Evolutionary conservation across 305 asterid species (phyloP), one percentile per base, ranked within the genome.

Genomic region (Solanum hybrid): DNA sequence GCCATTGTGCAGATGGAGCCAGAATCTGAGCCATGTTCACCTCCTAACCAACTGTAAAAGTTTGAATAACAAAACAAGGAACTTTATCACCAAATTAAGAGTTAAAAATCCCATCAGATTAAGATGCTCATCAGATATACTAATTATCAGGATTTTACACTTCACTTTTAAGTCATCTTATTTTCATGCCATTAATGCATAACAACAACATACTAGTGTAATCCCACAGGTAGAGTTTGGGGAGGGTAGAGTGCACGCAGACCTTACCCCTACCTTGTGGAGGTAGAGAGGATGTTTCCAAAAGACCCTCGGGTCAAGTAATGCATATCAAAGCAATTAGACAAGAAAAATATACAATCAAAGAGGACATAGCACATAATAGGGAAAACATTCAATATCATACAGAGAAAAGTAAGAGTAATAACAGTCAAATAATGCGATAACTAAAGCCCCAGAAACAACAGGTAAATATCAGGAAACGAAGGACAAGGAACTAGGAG

Each of bases 1-100:
- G 98, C 99, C 98, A 97, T 95, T 96, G 99, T 75, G 95, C 95
- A 9, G 98, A 93, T 82, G 99, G 99, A 89, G 98, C 98, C 95
- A 96, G 91, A 89, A 96, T 94, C 91, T 97, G 98, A 28, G 99
- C 98, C 99, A 97, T 97, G 91, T 89, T 92, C 87, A 89, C 92
- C 91, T 87, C 92, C 91, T 82, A 88, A 92, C 93, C 91, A 88
- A 86, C 90, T 91, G 89, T 86, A 61, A 89, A 90, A 31, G 36
- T 42, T 67, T n/a, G 57, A 90, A 88, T 85, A 90, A 87, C 80
- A 77, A 33, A 5, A 77, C 42, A 29, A 87, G 83, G 31, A 71
- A 87, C 46, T 87, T 87, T 69, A 73, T 76, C 75, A 51, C 31
- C 75, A 84, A 29, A 84, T 18, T 18, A 29, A 5, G 4, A 10